A percentile compares a stretch with the other conserved stretches of the same genome.
Conservation (phyloP, 305 asterid species). For the Rubia peregrina region DNA sequence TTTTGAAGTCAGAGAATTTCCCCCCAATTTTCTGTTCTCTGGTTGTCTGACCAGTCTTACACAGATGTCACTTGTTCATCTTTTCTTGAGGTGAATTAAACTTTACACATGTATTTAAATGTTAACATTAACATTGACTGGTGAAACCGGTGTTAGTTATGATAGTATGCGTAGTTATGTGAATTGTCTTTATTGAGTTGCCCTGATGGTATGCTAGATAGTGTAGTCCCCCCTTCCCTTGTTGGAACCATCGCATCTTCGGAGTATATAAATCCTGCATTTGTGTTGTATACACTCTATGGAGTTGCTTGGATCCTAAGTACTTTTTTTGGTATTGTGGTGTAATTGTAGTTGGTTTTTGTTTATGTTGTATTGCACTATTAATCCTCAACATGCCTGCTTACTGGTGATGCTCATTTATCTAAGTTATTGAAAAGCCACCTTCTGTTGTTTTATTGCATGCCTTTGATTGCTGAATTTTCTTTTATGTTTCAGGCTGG, state of each 20-base stretch:
- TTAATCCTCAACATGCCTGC: background rate
- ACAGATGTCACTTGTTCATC: background rate
- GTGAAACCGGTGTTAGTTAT: background rate
- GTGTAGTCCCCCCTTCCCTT: background rate
- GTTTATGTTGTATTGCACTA: background rate
- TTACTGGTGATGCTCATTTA: background rate
- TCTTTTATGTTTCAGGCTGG: conserved; percentile 35
- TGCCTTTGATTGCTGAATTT: conserved; percentile 9
- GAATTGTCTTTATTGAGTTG: background rate
- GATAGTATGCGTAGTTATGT: background rate
- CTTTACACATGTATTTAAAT: background rate
- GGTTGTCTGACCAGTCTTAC: background rate
- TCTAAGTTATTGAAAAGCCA: conserved; percentile 2
- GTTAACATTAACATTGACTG: background rate
- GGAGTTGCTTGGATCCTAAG: background rate
- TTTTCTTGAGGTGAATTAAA: background rate
- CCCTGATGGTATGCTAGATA: background rate
- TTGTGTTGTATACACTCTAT: background rate
- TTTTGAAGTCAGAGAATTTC: background rate
- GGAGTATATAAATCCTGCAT: background rate
- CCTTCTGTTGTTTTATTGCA: conserved; percentile 6
- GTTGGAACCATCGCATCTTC: background rate
- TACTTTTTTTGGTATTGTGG: background rate
- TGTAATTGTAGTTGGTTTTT: background rate
- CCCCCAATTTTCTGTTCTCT: background rate